Conservation (phyloP, 1,284 basidiomycete species). For the Calocybe gambosa region DNA sequence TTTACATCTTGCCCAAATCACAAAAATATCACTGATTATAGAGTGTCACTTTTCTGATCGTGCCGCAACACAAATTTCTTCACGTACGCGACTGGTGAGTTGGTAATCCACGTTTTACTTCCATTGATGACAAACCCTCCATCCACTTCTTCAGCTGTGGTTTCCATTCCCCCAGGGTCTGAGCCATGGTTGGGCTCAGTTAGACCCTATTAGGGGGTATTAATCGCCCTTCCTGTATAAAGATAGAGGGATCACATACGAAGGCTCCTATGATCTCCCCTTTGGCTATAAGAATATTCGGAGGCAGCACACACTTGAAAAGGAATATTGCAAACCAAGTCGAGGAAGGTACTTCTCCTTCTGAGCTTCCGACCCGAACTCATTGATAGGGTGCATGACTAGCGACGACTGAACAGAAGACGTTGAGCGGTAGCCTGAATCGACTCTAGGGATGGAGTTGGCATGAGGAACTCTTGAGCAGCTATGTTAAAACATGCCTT, state of each 20-base stretch:
- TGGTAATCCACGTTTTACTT: constrained; percentile 96
- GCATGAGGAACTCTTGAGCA: not conserved
- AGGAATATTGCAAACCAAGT: constrained; percentile 48
- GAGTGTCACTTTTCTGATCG: constrained; percentile 7
- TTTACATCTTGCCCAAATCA: constrained; percentile 93
- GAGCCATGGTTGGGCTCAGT: constrained; percentile 98
- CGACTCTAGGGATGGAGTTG: constrained; percentile 50
- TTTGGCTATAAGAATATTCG: constrained; percentile 45
- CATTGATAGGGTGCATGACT: constrained; percentile 97
- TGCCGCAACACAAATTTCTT: not conserved
- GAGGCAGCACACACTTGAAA: not conserved
- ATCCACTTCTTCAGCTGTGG: constrained; percentile 78
- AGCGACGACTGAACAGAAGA: constrained; percentile 95
- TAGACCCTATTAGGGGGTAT: constrained; percentile 57
- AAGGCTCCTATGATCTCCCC: constrained; percentile 93
- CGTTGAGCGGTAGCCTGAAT: constrained; percentile 95
- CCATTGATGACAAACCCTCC: constrained; percentile 87
- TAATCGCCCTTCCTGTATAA: not conserved
- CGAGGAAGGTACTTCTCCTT: constrained; percentile 88
- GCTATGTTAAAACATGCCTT: constrained; percentile 40
- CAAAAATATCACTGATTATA: constrained; percentile 64
- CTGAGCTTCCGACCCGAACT: constrained; percentile 86
- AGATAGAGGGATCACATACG: constrained; percentile 42
- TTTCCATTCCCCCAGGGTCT: constrained; percentile 93
- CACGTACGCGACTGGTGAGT: constrained; percentile 79